A percentile compares a stretch with the other conserved stretches of the same genome.
phyloP scores from a whole-genome alignment of 2,329 filamentous ascomycete genomes.

The Aspergillus sp. region DNA sequence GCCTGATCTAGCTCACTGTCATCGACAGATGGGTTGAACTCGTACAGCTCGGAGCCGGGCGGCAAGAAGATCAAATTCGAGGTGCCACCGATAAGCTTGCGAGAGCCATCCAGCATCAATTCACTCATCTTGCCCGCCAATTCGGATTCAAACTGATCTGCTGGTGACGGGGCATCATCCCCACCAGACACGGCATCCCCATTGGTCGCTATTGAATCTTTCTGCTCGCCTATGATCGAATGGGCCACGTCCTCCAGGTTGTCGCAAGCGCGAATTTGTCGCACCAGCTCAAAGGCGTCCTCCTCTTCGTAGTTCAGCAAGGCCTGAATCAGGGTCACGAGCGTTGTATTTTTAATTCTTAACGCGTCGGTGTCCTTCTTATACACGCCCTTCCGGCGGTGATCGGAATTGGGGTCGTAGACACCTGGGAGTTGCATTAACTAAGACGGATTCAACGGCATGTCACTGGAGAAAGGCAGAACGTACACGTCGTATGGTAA shows the following conservation, averaged over 20 bases:
- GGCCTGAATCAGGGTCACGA: slow-evolving; percentile 90
- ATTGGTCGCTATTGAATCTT: slow-evolving; percentile 44
- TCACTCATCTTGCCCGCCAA: slow-evolving; percentile 92
- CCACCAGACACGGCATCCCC: slow-evolving; percentile 29
- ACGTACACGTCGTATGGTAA: slow-evolving; percentile 57
- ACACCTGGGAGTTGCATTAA: slow-evolving; percentile 62
- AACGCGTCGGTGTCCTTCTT: slow-evolving; percentile 87
- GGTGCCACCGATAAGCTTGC: slow-evolving; percentile 90
- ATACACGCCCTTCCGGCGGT: slow-evolving; percentile 94
- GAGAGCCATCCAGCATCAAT: slow-evolving; percentile 78
- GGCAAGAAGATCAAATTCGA: slow-evolving; percentile 86
- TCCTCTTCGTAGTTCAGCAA: slow-evolving; percentile 90
- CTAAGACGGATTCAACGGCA: not conserved
- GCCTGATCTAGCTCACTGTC: slow-evolving; percentile 48
- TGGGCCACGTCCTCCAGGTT: slow-evolving; percentile 65
- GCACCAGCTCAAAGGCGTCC: slow-evolving; percentile 77
- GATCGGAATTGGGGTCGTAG: slow-evolving; percentile 95
- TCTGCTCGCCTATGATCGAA: slow-evolving; percentile 55
- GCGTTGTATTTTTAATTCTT: slow-evolving; percentile 81
- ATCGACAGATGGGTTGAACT: slow-evolving; percentile 38
- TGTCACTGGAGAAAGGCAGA: not conserved
- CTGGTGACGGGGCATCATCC: slow-evolving; percentile 43
- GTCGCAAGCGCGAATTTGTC: slow-evolving; percentile 83
- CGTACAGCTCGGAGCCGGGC: slow-evolving; percentile 47
- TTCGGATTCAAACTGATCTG: slow-evolving; percentile 67